These are phyloP conservation scores for Phyllostachys edulis DNA, from an alignment of 176 grass and related monocot genomes.

Conservation along the genomic window DNA sequence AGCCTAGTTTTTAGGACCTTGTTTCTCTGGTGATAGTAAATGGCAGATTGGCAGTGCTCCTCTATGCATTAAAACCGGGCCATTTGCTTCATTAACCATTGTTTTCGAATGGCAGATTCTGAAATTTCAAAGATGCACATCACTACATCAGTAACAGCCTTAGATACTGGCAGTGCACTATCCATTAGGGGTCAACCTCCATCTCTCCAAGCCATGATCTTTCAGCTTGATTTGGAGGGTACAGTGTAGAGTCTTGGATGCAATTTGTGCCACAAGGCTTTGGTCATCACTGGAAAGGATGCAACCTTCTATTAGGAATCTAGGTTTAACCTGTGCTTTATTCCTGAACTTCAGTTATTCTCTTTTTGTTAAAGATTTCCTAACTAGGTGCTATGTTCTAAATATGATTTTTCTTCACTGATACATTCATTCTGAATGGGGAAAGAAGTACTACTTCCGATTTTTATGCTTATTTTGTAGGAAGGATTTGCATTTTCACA, in stretches of 20 bases:
- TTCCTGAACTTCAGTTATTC: slow-evolving; percentile 9
- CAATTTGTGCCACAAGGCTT: slow-evolving; percentile 11
- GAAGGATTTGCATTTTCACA: slow-evolving; percentile 98
- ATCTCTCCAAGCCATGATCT: slow-evolving; percentile 33
- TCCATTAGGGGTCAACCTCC: slow-evolving; percentile 25
- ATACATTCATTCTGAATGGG: neutral
- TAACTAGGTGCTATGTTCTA: neutral
- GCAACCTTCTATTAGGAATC: slow-evolving; percentile 12
- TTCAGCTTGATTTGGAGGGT: slow-evolving; percentile 45
- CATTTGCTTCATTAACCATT: slow-evolving; percentile 29
- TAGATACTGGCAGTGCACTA: neutral
- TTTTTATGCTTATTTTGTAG: slow-evolving; percentile 40
- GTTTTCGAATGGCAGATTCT: slow-evolving; percentile 40
- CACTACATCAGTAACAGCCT: slow-evolving; percentile 9
- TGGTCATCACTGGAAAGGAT: neutral
- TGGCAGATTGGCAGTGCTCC: slow-evolving; percentile 13
- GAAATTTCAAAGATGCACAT: slow-evolving; percentile 32
- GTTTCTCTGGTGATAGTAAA: slow-evolving; percentile 5
- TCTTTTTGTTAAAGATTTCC: neutral
- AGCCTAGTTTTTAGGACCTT: neutral
- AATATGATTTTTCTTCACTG: neutral
- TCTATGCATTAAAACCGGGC: slow-evolving; percentile 2
- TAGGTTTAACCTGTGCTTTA: slow-evolving; percentile 34
- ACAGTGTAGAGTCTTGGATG: slow-evolving; percentile 5
- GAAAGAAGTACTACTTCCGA: neutral